These are phyloP conservation scores for Phytophthora hibernalis DNA, from an alignment of 352 stramenopile species.

Conservation along the genomic window DNA sequence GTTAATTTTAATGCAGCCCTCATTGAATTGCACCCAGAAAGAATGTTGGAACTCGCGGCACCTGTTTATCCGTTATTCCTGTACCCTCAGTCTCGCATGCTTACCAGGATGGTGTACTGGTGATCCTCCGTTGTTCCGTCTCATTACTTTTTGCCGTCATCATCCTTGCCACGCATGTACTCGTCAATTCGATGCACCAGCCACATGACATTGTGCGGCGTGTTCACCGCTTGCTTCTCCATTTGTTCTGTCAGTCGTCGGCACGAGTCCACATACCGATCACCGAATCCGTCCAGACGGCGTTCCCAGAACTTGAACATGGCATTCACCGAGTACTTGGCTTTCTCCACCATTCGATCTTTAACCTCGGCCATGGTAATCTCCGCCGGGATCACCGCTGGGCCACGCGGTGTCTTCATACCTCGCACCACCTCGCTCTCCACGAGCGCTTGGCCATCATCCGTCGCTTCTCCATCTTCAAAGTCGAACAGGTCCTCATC, in stretches of 20 bases:
- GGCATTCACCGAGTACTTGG: constrained; percentile 56
- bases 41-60: too few species aligned
- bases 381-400: constrained; percentile 51
- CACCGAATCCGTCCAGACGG: constrained; percentile 67
- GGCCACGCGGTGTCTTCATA: constrained; percentile 50
- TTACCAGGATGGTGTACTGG: not conserved
- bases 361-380: constrained; percentile 51
- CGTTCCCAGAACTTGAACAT: constrained; percentile 82
- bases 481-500: constrained; percentile 54
- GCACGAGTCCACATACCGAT: constrained; percentile 77
- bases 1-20: too few species aligned
- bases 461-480: constrained; percentile 38
- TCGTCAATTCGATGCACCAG: constrained; percentile 57
- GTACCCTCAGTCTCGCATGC: not conserved
- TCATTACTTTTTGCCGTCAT: constrained; percentile 24
- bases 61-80: too few species aligned
- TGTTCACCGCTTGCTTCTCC: constrained; percentile 59
- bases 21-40: too few species aligned
- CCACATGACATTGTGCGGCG: constrained; percentile 57
- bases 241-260: constrained; percentile 65
- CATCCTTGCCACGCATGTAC: constrained; percentile 41
- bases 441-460: constrained; percentile 48
- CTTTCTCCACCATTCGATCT: constrained; percentile 49
- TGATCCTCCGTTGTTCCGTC: not conserved
- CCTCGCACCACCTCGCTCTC: constrained; percentile 57